A percentile compares a stretch with the other conserved stretches of the same genome.
Evolutionary conservation across 73 alveolate species (phyloP).

Genomic region (Symbiodinium pilosum): DNA sequence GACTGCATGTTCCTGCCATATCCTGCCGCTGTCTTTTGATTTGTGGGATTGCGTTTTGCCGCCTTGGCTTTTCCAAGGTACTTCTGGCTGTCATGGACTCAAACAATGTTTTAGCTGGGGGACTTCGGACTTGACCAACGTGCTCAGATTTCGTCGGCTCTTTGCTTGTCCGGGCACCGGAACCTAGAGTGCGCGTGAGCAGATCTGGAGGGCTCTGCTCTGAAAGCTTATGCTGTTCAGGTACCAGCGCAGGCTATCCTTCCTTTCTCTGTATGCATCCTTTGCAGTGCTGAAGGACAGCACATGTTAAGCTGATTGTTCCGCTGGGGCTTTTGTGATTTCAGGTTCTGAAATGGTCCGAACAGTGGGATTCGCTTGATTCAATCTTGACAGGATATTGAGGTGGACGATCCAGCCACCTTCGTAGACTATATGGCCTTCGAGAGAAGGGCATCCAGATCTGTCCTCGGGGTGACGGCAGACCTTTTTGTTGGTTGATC

Average conservation of each 20-base stretch:
- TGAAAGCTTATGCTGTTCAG: no score
- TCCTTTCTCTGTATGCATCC: conserved; percentile 73
- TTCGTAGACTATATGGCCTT: background rate
- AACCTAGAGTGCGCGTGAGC: conserved; percentile 64
- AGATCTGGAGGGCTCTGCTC: background rate
- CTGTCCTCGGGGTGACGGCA: background rate
- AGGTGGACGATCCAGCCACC: conserved; percentile 10
- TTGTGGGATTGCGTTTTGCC: no score
- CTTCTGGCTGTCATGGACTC: background rate
- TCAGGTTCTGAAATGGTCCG: no score
- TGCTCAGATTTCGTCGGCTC: conserved; percentile 38
- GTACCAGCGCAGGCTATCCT: conserved; percentile 69
- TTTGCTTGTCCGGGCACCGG: conserved; percentile 73
- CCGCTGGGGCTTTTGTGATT: no score
- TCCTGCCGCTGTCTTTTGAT: background rate
- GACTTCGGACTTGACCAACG: no score
- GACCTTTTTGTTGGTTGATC: background rate
- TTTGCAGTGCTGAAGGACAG: conserved; percentile 77
- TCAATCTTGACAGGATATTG: background rate
- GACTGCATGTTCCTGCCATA: background rate
- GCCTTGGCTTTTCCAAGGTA: background rate
- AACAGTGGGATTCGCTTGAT: no score
- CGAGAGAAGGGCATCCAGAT: background rate
- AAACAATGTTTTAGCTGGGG: background rate
- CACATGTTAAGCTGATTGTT: no score